These are phyloP conservation scores for Lyophyllum decastes DNA, from an alignment of 768 basidiomycete species.

Conservation along the genomic window DNA sequence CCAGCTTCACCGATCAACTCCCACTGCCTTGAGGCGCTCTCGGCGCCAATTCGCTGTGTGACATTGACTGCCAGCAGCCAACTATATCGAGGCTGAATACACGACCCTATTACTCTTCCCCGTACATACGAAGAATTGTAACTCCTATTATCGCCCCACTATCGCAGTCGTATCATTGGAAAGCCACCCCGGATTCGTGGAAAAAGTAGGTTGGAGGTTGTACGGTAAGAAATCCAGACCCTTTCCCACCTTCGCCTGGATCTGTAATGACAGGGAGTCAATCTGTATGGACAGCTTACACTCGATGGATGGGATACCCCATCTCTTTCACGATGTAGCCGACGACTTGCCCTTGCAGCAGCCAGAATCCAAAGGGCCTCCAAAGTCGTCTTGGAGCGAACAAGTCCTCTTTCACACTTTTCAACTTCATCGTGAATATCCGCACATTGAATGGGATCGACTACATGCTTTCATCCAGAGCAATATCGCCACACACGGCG, in stretches of 20 bases:
- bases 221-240: background rate
- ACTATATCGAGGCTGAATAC: too few species aligned
- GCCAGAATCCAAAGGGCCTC: background rate
- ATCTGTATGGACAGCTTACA: background rate
- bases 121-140: background rate
- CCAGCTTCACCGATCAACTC: background rate
- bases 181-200: background rate
- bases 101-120: too few species aligned
- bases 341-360: background rate
- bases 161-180: background rate
- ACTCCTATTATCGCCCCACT: background rate
- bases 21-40: background rate
- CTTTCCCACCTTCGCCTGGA: background rate
- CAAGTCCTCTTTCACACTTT: background rate
- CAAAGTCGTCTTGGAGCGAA: too few species aligned
- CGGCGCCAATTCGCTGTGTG: background rate
- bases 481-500: background rate
- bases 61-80: background rate
- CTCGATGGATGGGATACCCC: background rate
- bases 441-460: background rate
- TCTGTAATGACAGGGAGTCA: background rate
- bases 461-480: background rate
- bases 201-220: background rate
- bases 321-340: background rate
- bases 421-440: background rate